phyloP scores from a whole-genome alignment of 2,329 filamentous ascomycete genomes.

The Diaporthe citrichinensis region DNA sequence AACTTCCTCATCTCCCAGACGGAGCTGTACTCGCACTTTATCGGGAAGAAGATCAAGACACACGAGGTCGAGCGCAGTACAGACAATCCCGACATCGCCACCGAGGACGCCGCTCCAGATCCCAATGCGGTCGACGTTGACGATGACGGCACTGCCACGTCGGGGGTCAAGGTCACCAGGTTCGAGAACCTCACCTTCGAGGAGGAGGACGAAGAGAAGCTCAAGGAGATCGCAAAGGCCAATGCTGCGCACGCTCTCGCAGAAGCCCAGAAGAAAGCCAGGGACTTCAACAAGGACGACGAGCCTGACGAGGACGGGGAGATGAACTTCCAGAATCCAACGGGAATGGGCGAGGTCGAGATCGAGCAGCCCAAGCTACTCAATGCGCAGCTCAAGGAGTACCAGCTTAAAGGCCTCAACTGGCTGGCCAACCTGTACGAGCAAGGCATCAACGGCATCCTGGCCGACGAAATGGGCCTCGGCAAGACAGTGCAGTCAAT shows the following conservation, averaged over 20 bases:
- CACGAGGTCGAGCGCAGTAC: slow-evolving; percentile 93
- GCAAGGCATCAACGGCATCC: slow-evolving; percentile 98
- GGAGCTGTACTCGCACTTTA: slow-evolving; percentile 98
- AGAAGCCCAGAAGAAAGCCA: slow-evolving; percentile 92
- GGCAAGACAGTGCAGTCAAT: slow-evolving; percentile 99
- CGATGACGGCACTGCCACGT: slow-evolving; percentile 66
- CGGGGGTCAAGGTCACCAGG: slow-evolving; percentile 81
- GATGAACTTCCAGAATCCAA: slow-evolving; percentile 99
- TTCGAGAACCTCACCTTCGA: slow-evolving; percentile 98
- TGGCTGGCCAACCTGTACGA: slow-evolving; percentile 99
- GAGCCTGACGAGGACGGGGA: slow-evolving; percentile 90
- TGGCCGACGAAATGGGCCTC: slow-evolving; percentile 99
- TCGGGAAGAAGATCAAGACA: slow-evolving; percentile 99
- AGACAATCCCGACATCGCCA: slow-evolving; percentile 81
- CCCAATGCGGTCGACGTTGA: slow-evolving; percentile 62
- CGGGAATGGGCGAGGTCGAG: slow-evolving; percentile 92
- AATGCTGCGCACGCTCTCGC: slow-evolving; percentile 97
- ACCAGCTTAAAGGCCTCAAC: slow-evolving; percentile 98
- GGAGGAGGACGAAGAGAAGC: slow-evolving; percentile 87
- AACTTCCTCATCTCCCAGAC: slow-evolving; percentile 99
- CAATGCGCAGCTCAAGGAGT: slow-evolving; percentile 95
- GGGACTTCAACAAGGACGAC: slow-evolving; percentile 87
- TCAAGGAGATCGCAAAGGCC: slow-evolving; percentile 89
- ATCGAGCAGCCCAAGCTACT: slow-evolving; percentile 95
- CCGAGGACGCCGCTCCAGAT: slow-evolving; percentile 59